These are phyloP conservation scores for Coriolopsis trogii DNA, from an alignment of 1,284 basidiomycete species.

Conservation along the genomic window DNA sequence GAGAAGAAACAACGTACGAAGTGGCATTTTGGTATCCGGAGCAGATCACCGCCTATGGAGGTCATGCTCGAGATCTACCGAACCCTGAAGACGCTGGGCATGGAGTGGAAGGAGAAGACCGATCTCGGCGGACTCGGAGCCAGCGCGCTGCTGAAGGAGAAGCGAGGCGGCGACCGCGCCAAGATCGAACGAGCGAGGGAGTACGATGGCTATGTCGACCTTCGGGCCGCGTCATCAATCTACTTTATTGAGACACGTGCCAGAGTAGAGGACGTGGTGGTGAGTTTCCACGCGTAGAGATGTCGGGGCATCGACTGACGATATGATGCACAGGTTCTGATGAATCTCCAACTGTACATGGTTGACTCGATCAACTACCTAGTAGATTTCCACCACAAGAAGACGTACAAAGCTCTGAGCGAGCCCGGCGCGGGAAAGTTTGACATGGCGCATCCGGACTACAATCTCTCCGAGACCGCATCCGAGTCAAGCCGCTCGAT, in stretches of 20 bases:
- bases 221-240: conserved; percentile 71
- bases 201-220: conserved; percentile 67
- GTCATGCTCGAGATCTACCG: conserved; percentile 99
- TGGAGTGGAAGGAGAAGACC: conserved; percentile 95
- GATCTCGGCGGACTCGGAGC: conserved; percentile 69
- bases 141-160: conserved; percentile 34
- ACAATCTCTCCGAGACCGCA: conserved; percentile 48
- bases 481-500: conserved; percentile 52
- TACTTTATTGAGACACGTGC: conserved; percentile 97
- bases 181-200: conserved; percentile 65
- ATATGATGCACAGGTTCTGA: conserved; percentile 65
- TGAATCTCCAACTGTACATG: conserved; percentile 97
- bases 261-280: conserved; percentile 88
- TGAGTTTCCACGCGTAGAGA: conserved; percentile 43
- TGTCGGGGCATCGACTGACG: background rate
- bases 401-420: conserved; percentile 76
- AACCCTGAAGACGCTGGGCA: conserved; percentile 89
- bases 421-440: conserved; percentile 68
- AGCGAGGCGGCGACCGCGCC: conserved; percentile 36
- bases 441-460: conserved; percentile 61
- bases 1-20: conserved; percentile 76
- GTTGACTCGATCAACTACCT: conserved; percentile 96
- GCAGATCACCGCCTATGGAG: conserved; percentile 95
- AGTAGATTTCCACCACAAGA: conserved; percentile 98
- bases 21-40: conserved; percentile 99